Evolutionary conservation across 2,329 filamentous ascomycete genomes (phyloP), one percentile per base, ranked within the genome.

Genomic region (Aspergillus chevalieri): DNA sequence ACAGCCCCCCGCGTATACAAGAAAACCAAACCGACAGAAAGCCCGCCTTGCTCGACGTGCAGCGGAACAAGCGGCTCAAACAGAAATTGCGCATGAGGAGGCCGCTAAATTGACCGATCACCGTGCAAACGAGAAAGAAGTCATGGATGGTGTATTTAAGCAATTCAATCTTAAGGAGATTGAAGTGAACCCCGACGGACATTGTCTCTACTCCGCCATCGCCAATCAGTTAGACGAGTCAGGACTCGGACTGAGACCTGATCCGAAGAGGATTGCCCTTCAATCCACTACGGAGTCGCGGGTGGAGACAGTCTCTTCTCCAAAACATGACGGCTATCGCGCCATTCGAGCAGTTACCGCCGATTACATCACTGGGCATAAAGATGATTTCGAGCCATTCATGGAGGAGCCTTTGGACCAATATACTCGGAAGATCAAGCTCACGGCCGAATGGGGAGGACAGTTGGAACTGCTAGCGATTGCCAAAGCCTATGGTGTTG

Each of bases 381-480:
- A 78, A 9, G 87, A 90, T 55, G 89, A 94, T 60, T 97, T 96
- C 66, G 83, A 79, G 49, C 85, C 87, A 0, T 98, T 96, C 64
- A 74, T 95, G 58, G 91, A 95, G 63, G 90, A 93, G 66, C 82
- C 85, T 12, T 65, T 96, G 43, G 80, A 81, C 3, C 74, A 74
- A 7, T 95, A 97, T 68, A 78, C 88, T 43, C 72, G 73, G 43
- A 89, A 87, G 72, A 88, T 98, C 52, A 75, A 84, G 54, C 83
- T 93, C 51, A 96, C 91, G 44, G 91, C 89, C 0, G 92, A 95
- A 71, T 98, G 93, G 93, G 93, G 93, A 45, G 93, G 93, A 0
- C 89, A 97, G 74, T 71, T 96, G 55, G 93, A 98, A 75, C 71
- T 98, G 49, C 77, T 85, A 67, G 93, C 93, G 21, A 77, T 98